These are phyloP conservation scores for Schwanniomyces vanrijiae DNA, from an alignment of 805 yeast species.

Conservation along the genomic window DNA sequence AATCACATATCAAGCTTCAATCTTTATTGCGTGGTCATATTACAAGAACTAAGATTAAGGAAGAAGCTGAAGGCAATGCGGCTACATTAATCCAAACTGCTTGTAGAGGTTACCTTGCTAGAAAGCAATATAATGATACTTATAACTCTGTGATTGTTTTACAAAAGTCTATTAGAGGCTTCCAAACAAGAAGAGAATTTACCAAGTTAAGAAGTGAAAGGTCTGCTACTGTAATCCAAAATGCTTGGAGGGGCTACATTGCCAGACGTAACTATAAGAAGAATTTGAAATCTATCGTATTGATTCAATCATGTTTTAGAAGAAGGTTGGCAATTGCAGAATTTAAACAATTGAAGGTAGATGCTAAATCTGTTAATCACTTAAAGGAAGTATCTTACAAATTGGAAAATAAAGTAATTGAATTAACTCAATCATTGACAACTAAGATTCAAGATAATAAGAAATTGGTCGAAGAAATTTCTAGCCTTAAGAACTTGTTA, in stretches of 20 bases:
- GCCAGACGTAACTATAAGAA: slow-evolving; percentile 56
- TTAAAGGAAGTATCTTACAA: slow-evolving; percentile 89
- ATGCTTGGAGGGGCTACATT: slow-evolving; percentile 63
- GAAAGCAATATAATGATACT: slow-evolving; percentile 37
- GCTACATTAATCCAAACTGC: slow-evolving; percentile 72
- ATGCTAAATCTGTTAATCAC: slow-evolving; percentile 88
- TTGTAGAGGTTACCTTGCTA: slow-evolving; percentile 53
- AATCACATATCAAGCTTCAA: slow-evolving; percentile 59
- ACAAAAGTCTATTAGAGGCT: slow-evolving; percentile 54
- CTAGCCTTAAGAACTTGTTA: slow-evolving; percentile 42
- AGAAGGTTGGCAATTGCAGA: slow-evolving; percentile 70
- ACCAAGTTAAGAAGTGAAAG: slow-evolving; percentile 49
- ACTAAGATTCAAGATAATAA: slow-evolving; percentile 81
- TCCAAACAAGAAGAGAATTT: slow-evolving; percentile 51
- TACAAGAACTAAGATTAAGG: slow-evolving; percentile 53
- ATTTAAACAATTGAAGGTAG: slow-evolving; percentile 66
- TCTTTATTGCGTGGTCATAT: slow-evolving; percentile 61
- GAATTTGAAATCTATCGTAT: slow-evolving; percentile 55
- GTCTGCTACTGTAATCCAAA: slow-evolving; percentile 76
- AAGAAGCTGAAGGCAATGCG: slow-evolving; percentile 57
- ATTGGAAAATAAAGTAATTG: slow-evolving; percentile 96
- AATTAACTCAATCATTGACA: slow-evolving; percentile 82
- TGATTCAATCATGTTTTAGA: slow-evolving; percentile 77
- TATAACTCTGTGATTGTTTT: slow-evolving; percentile 38
- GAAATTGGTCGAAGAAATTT: slow-evolving; percentile 62